These are phyloP conservation scores for Cladophialophora psammophila DNA, from an alignment of 2,329 filamentous ascomycete genomes.

Conservation along the genomic window DNA sequence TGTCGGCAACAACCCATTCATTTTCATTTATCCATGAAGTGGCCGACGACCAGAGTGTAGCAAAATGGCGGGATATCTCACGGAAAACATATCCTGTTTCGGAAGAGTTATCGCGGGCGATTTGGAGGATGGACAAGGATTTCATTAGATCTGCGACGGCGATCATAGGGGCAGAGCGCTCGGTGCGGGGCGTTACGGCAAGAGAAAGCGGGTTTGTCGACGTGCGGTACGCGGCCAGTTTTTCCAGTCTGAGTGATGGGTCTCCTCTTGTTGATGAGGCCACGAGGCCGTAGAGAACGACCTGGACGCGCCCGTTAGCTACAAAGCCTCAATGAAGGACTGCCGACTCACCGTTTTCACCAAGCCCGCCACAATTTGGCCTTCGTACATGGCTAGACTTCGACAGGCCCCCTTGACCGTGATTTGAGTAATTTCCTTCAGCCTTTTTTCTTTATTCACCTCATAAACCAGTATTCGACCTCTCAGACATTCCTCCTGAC, in stretches of 20 bases:
- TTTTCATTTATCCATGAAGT: slow-evolving; percentile 75
- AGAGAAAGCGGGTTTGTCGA: slow-evolving; percentile 85
- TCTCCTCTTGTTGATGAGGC: slow-evolving; percentile 40
- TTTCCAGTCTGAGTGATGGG: slow-evolving; percentile 63
- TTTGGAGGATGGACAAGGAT: slow-evolving; percentile 80
- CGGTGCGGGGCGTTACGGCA: slow-evolving; percentile 65
- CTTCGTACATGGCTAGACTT: slow-evolving; percentile 75
- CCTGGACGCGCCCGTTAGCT: slow-evolving; percentile 46
- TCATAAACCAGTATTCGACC: slow-evolving; percentile 88
- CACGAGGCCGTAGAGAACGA: slow-evolving; percentile 65
- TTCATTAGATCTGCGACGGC: slow-evolving; percentile 94
- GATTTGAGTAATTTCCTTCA: slow-evolving; percentile 74
- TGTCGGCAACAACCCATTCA: slow-evolving; percentile 82
- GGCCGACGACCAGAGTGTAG: slow-evolving; percentile 82
- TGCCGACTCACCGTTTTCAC: slow-evolving; percentile 75
- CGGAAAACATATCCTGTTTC: slow-evolving; percentile 55
- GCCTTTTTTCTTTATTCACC: slow-evolving; percentile 71
- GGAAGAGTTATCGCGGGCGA: slow-evolving; percentile 49
- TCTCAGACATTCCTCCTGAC: slow-evolving; percentile 55
- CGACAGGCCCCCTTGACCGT: slow-evolving; percentile 81
- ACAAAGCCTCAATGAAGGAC: slow-evolving; percentile 3
- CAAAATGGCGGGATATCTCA: slow-evolving; percentile 80
- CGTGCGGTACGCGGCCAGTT: slow-evolving; percentile 77
- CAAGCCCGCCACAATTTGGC: slow-evolving; percentile 83
- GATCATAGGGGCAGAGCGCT: slow-evolving; percentile 64